Base-by-base conservation (phyloP, 2,329 filamentous ascomycete species). In the Botrytis paeoniae region DNA sequence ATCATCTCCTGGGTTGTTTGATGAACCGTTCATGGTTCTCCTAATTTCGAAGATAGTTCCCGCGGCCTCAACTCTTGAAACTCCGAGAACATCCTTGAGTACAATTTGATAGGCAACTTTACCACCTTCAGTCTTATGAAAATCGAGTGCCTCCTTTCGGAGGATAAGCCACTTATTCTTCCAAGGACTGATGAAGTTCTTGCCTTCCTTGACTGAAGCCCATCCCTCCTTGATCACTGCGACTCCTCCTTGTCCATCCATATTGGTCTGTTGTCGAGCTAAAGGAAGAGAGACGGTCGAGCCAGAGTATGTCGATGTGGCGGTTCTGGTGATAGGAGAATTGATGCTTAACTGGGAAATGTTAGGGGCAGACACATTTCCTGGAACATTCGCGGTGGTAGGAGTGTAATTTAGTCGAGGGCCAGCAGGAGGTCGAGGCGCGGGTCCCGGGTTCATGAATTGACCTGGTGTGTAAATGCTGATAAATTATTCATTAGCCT, bases 391-490 rank as follows among this genome's bases (percentile, higher is more conserved):
- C 78, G 85, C 84, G 75, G 89, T 88, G 81, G 89, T 92, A 75
- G 91, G 94, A 60, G 92, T 94, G 74, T 97, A 87, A 79, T 91
- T 91, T 77, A 97, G 89, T 80, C 93, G 91, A 75, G 94, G 93
- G 79, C 93, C 93, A 74, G 88, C 91, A 32, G 95, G 96, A 75
- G 96, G 95, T 79, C 93, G 92, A 77, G 96, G 96, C 78, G 96
- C 95, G 78, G 96, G 95, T 77, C 96, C 94, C 75, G 96, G 94
- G 83, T 98, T 98, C 93, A 98, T 97, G 85, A 98, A 98, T 82
- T 90, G 89, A 79, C 86, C 88, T 76, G 85, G 84, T 60, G 87
- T 84, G 80, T 90, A 91, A 78, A 87, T 83, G 80, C 87, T 90
- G 73, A 74, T 37, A 25, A 48, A 51, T 73, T 32, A 63, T 76